Base-by-base conservation (phyloP, 2,329 filamentous ascomycete genomes). In the Xylariales sp. region DNA sequence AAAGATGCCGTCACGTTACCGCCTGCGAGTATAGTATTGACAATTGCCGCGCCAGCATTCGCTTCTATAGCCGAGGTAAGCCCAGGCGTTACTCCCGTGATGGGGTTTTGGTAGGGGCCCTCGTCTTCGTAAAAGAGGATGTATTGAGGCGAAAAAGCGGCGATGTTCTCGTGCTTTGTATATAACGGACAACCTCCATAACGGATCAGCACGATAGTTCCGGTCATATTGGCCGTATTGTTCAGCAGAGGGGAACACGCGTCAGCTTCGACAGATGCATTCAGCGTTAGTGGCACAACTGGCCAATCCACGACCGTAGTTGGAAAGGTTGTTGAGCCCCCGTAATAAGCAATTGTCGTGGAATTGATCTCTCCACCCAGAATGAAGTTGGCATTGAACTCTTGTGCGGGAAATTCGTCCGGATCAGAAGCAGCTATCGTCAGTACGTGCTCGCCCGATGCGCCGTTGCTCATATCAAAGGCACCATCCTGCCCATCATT, bases 61-160 rank as follows among this genome's bases (percentile, higher is more conserved):
- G 46, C 45, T 14, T 53, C 52, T 29, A 57, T 52, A 7, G 51
- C 39, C 14, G 42, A 49, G 7, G 50, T 43, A 2, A 48, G 42
- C 5, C 46, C 40, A 5, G 32, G 38, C 4, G 38, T 33, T 20
- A 43, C 42, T 8, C 17, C 37, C 5, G 45, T 45, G 23, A 38
- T 38, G 4, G 47, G 47, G n/a, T 33, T 45, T 23, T 40, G 29
- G 4, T 48, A 47, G 1, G 46, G 46, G 4, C 45, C 43, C 11
- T 53, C 53, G 32, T 57, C 51, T 27, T 55, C 53, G 42, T 63
- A 62, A 33, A 61, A 55, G 13, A 63, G 42, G 13, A 63, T 48
- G 35, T 48, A 55, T 34, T 47, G 42, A 4, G 55, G 58, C 3
- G 50, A 50, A 12, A 57, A 50, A 4, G 52, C 45, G 5, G 45